A percentile compares a stretch with the other conserved stretches of the same genome.
Conservation (phyloP, 768 basidiomycete species). For the Boletus bicolor region DNA sequence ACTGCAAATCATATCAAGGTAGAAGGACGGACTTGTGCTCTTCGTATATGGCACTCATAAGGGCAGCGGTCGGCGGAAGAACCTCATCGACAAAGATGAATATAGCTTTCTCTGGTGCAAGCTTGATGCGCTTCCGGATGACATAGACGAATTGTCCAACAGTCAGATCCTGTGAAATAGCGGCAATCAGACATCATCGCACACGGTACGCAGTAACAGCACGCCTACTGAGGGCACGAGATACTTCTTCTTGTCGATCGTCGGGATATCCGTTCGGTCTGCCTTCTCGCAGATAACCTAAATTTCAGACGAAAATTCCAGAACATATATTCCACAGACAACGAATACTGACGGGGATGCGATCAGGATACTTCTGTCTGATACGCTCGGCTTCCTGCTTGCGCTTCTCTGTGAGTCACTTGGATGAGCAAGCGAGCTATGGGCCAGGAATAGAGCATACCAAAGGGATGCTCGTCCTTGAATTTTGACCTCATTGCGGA, state of each 20-base stretch:
- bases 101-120: constrained; percentile 99
- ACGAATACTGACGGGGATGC: constrained; percentile 76
- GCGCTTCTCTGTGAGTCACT: constrained; percentile 77
- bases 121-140: constrained; percentile 99
- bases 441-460: constrained; percentile 42
- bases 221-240: constrained; percentile 87
- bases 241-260: constrained; percentile 99
- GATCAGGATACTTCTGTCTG: constrained; percentile 97
- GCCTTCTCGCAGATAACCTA: constrained; percentile 99
- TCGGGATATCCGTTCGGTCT: constrained; percentile 96
- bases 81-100: constrained; percentile 99
- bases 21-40: constrained; percentile 87
- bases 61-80: constrained; percentile 92
- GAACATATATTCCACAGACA: neutral
- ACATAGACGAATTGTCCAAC: constrained; percentile 99
- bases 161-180: constrained; percentile 71
- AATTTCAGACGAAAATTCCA: constrained; percentile 8
- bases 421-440: constrained; percentile 34
- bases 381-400: constrained; percentile 99
- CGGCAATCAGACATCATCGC: constrained; percentile 28
- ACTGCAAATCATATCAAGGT: neutral
- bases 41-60: constrained; percentile 99
- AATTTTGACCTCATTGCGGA: constrained; percentile 85
- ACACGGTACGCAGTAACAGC: neutral
- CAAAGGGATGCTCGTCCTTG: constrained; percentile 99